Evolutionary conservation across 2,329 filamentous ascomycete genomes (phyloP).

Genomic region (Fusarium sp.): DNA sequence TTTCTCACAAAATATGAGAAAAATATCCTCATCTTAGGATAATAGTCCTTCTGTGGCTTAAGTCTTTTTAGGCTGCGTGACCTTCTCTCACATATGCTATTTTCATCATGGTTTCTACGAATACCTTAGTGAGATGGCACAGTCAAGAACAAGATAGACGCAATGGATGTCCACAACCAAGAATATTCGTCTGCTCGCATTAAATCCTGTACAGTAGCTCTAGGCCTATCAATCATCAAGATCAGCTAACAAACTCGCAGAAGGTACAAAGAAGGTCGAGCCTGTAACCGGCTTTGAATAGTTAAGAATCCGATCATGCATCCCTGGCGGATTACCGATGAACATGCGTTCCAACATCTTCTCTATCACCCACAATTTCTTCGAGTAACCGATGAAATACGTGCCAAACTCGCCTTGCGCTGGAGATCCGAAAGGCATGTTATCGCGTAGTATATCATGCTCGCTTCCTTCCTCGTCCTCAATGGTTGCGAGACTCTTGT

Average conservation of each 20-base stretch:
- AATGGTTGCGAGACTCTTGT: slow-evolving; percentile 70
- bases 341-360: slow-evolving; percentile 73
- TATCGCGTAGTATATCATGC: slow-evolving; percentile 69
- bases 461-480: slow-evolving; percentile 66
- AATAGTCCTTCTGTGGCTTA: no score
- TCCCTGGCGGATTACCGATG: slow-evolving; percentile 65
- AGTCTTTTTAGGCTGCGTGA: no score
- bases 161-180: no score
- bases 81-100: no score
- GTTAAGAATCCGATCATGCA: slow-evolving; percentile 70
- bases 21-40: no score
- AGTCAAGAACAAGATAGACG: no score
- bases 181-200: no score
- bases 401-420: slow-evolving; percentile 67
- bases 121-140: no score
- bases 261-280: slow-evolving; percentile 67
- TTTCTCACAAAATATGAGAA: no score
- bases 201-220: no score
- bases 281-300: slow-evolving; percentile 69
- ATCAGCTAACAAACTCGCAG: slow-evolving; percentile 22
- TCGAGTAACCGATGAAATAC: slow-evolving; percentile 71
- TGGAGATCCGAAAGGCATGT: slow-evolving; percentile 73
- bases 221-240: slow-evolving; percentile 6
- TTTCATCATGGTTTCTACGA: no score
- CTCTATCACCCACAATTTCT: slow-evolving; percentile 69